phyloP scores from a whole-genome alignment of 2,329 filamentous ascomycete genomes.

The Xylaria sp. region DNA sequence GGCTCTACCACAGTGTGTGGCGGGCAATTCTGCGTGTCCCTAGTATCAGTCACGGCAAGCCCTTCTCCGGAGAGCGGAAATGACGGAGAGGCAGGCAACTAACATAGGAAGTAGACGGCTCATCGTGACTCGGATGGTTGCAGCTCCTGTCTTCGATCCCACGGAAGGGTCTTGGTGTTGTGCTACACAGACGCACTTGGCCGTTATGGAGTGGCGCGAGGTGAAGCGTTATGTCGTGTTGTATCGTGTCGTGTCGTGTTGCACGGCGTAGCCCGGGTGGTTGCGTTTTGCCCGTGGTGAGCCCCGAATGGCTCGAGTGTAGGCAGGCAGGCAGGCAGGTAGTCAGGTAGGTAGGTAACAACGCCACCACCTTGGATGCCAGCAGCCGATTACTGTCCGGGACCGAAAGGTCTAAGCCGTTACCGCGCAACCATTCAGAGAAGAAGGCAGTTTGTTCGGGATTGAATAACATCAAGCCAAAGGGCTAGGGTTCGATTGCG shows the following conservation, averaged over 20 bases:
- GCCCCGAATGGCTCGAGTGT: conserved; percentile 1
- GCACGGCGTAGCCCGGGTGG: conserved; percentile 14
- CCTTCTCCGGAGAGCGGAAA: neutral
- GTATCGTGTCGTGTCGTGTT: conserved; percentile 1
- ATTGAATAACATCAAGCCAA: conserved; percentile 6
- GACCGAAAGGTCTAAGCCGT: conserved; percentile 1
- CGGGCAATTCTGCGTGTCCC: neutral
- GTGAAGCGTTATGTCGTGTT: conserved; percentile 5
- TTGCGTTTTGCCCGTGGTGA: conserved; percentile 6
- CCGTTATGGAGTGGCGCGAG: conserved; percentile 7
- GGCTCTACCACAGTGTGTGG: neutral
- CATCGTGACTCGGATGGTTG: conserved; percentile 16
- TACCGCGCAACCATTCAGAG: conserved; percentile 3
- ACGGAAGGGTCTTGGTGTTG: conserved; percentile 11
- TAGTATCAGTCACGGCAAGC: neutral
- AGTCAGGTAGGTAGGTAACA: conserved; percentile 10
- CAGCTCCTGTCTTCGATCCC: conserved; percentile 11
- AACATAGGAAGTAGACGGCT: conserved; percentile 2
- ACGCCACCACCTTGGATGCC: conserved; percentile 5
- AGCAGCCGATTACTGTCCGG: conserved; percentile 1
- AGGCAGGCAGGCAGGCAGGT: no score
- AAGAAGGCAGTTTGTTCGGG: conserved; percentile 7
- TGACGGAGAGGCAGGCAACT: neutral
- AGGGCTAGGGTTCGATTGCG: neutral
- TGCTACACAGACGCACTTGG: conserved; percentile 11